Evolutionary conservation across 1,284 basidiomycete species (phyloP), one percentile per base, ranked within the genome.

Genomic region (Nidula niveotomentosa): DNA sequence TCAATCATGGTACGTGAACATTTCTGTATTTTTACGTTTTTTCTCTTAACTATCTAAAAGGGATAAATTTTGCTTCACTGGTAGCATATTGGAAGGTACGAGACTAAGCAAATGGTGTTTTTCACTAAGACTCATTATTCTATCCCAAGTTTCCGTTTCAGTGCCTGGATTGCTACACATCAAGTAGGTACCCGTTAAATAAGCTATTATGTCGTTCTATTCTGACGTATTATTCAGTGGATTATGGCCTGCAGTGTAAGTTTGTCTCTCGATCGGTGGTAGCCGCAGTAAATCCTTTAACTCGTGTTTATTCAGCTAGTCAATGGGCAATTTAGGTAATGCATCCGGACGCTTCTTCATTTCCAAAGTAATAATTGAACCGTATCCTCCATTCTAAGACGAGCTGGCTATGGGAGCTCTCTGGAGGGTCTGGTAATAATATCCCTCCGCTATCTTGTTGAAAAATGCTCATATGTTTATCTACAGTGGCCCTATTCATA

Each of bases 31-130:
- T 46, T 34, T 50, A 13, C 36, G 10, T 30, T 36, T 36, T 3
- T 13, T 5, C 12, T 15, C 34, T 41, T 9, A 48, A 55, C 30
- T 23, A 53, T 39, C 36, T 52, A 56, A 10, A 36, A 70, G 75
- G 74, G 76, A 76, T 54, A 90, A 93, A 69, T 87, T 94, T 65
- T 94, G 92, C 69, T 95, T 94, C 69, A 92, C 87, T 0, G 89
- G 89, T 4, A 88, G 88, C 17, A 71, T 88, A 55, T 74, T 90
- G 47, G 81, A 86, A 66, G 79, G 81, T 91, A 30, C 69, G 80
- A 52, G 61, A 13, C 8, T 34, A 23, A 41, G 37, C 37, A 41
- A 2, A 15, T 41, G 15, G 12, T 41, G 4, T 1, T 41, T 12
- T 15, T 10, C 37, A 10, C 37, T 15, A 15, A 15, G 15, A 41